Evolutionary conservation across 495 filamentous ascomycete genomes (phyloP).

Genomic region (Xylaria acuta): DNA sequence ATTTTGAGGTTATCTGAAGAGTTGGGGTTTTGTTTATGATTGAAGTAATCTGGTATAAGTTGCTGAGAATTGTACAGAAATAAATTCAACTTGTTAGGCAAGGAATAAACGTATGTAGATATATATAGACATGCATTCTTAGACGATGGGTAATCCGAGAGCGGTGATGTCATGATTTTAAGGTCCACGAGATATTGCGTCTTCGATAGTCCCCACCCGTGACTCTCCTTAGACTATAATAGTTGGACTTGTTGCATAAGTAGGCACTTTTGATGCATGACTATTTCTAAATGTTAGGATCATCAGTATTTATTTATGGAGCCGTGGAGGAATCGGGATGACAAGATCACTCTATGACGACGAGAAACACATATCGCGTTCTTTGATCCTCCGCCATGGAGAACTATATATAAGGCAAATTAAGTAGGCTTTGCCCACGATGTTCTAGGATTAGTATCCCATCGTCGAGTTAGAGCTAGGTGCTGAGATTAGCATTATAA

Average conservation of each 20-base stretch:
- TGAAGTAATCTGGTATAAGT: not conserved
- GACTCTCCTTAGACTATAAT: not conserved
- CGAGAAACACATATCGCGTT: not conserved
- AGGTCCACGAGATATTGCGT: conserved; percentile 5
- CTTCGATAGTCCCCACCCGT: conserved; percentile 3
- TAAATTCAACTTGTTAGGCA: no score
- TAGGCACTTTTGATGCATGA: not conserved
- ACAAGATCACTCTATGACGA: not conserved
- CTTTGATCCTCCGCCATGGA: not conserved
- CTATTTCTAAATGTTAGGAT: not conserved
- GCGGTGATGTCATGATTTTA: conserved; percentile 18
- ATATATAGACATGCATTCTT: conserved; percentile 12
- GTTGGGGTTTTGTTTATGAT: not conserved
- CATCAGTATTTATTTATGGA: not conserved
- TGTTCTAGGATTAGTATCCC: not conserved
- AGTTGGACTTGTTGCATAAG: not conserved
- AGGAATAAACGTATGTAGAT: not conserved
- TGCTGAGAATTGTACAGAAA: no score
- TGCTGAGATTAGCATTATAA: not conserved
- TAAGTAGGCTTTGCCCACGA: not conserved
- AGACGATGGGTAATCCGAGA: not conserved
- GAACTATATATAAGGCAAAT: not conserved
- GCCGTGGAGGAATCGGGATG: not conserved
- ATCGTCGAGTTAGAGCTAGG: not conserved
- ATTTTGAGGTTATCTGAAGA: not conserved